Percentiles rank a stretch among this genome's conserved stretches.
phyloP scores from a whole-genome alignment of 306 rosid genomes.

The Vicia villosa region DNA sequence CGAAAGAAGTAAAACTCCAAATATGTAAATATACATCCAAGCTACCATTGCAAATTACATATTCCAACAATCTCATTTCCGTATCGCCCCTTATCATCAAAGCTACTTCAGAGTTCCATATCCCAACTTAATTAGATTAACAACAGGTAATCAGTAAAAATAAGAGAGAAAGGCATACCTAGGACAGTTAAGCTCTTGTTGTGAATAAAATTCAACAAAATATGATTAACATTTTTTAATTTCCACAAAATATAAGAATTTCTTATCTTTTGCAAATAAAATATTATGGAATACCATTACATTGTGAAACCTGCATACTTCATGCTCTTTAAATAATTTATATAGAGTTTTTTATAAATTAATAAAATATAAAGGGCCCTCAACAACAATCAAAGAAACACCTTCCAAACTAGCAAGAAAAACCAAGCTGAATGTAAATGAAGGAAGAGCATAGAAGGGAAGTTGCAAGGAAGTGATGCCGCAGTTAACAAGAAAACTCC shows the following conservation, averaged over 20 bases:
- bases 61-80: not conserved
- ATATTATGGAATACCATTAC: not conserved
- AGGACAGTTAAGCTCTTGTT: not conserved
- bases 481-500: constrained; percentile 16
- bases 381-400: not conserved
- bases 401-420: constrained; percentile 7
- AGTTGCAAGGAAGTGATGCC: not conserved
- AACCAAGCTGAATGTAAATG: constrained; percentile 25
- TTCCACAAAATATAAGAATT: constrained; percentile 18
- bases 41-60: constrained; percentile 18
- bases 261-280: not conserved
- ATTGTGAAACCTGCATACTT: not conserved
- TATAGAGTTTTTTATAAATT: not conserved
- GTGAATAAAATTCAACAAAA: constrained; percentile 9
- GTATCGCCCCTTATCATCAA: not conserved
- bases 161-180: constrained; percentile 5
- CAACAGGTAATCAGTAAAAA: not conserved
- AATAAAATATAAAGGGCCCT: not conserved
- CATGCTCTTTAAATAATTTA: not conserved
- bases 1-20: constrained; percentile 1
- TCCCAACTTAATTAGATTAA: constrained; percentile 22
- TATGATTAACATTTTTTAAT: not conserved
- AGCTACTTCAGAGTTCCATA: constrained; percentile 4
- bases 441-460: not conserved
- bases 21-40: not conserved